Conservation (phyloP, 805 yeast genomes). For the Wilhelminamyces savonicus region DNA sequence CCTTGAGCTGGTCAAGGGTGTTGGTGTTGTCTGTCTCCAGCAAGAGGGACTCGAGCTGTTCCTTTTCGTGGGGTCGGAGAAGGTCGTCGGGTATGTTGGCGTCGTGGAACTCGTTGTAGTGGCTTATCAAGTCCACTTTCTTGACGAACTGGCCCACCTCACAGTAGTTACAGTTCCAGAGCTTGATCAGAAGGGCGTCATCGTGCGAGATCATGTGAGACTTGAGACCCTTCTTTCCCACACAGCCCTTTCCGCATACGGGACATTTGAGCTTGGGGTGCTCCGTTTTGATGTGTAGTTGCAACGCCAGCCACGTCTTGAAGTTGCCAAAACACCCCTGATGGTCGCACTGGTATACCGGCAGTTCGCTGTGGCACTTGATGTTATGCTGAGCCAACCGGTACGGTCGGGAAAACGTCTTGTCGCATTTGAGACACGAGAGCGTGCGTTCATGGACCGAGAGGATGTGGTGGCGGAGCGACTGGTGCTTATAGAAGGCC, state of each 20-base stretch:
- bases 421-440: constrained; percentile 58
- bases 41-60: constrained; percentile 14
- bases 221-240: constrained; percentile 61
- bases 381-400: constrained; percentile 60
- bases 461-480: constrained; percentile 64
- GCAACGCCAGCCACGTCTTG: constrained; percentile 69
- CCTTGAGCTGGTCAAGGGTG: no score
- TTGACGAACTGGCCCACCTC: constrained; percentile 41
- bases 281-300: constrained; percentile 59
- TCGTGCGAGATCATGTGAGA: constrained; percentile 72
- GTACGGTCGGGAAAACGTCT: constrained; percentile 56
- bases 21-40: constrained; percentile 6
- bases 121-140: constrained; percentile 51
- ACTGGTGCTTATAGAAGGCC: constrained; percentile 68
- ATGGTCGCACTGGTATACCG: constrained; percentile 54
- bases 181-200: constrained; percentile 39
- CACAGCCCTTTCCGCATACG: constrained; percentile 64
- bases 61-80: constrained; percentile 17
- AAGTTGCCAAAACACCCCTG: constrained; percentile 56
- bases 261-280: constrained; percentile 67
- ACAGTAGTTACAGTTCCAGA: constrained; percentile 66
- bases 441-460: constrained; percentile 54
- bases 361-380: constrained; percentile 54
- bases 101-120: constrained; percentile 48
- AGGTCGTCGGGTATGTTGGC: constrained; percentile 28